Percentiles rank a stretch among this genome's conserved stretches.
Evolutionary conservation across 305 asterid species (phyloP).

Genomic region (Fraxinus dipetala): DNA sequence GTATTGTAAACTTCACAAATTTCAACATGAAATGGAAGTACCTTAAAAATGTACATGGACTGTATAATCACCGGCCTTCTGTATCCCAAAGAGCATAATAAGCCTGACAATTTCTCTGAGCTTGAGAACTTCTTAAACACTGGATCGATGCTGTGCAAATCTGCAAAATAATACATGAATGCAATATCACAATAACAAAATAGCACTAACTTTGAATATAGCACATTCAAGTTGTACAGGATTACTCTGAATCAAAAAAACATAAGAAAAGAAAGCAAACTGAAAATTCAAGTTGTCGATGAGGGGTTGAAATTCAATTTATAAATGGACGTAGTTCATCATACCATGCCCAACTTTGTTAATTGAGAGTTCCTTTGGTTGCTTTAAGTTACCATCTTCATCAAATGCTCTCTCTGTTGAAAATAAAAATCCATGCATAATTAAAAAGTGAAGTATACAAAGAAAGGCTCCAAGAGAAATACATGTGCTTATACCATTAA

Average conservation of each 20-base stretch:
- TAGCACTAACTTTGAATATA: not conserved
- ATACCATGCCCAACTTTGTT: constrained; percentile 99
- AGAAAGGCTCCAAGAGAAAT: not conserved
- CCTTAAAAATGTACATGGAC: constrained; percentile 98
- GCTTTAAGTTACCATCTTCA: constrained; percentile 76
- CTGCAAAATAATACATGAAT: constrained; percentile 41
- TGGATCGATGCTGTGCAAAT: constrained; percentile 67
- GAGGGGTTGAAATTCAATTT: not conserved
- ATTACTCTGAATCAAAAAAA: not conserved
- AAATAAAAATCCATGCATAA: not conserved
- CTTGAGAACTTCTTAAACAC: constrained; percentile 66
- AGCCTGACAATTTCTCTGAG: constrained; percentile 51
- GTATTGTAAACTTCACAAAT: not conserved
- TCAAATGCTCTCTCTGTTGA: constrained; percentile 88
- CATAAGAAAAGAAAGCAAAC: not conserved
- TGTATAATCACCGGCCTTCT: constrained; percentile 68
- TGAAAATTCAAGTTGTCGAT: not conserved
- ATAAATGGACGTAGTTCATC: constrained; percentile 4
- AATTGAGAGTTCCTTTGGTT: constrained; percentile 78
- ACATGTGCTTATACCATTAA: not conserved
- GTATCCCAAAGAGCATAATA: constrained; percentile 62
- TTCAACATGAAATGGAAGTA: constrained; percentile 21
- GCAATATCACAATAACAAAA: not conserved
- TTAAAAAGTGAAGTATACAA: not conserved
- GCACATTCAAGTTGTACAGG: not conserved